A percentile compares a stretch with the other conserved stretches of the same genome.
Conservation (phyloP, 768 basidiomycete genomes). For the Tylopilus subfusipes region DNA sequence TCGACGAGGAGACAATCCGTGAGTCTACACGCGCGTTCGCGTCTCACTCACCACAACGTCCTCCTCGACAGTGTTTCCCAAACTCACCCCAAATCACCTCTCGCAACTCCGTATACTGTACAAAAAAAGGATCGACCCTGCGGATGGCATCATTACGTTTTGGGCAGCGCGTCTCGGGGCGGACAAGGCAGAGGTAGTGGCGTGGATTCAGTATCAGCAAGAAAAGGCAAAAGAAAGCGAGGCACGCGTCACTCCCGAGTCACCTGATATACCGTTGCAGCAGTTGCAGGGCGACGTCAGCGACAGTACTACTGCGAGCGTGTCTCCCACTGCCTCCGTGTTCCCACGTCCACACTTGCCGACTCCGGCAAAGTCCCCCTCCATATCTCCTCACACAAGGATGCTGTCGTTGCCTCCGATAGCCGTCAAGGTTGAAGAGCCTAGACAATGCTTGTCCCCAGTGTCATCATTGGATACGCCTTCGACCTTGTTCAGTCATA, state of each 20-base stretch:
- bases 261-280: slow-evolving; percentile 11
- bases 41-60: not conserved
- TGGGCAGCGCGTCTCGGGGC: slow-evolving; percentile 26
- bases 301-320: slow-evolving; percentile 1
- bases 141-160: slow-evolving; percentile 22
- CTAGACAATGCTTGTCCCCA: not conserved
- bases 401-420: slow-evolving; percentile 30
- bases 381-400: slow-evolving; percentile 8
- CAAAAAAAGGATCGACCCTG: slow-evolving; percentile 12
- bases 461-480: not conserved
- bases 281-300: not conserved
- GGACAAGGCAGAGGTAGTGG: slow-evolving; percentile 14
- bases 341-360: slow-evolving; percentile 26
- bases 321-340: slow-evolving; percentile 13
- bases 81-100: slow-evolving; percentile 22
- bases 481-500: not conserved
- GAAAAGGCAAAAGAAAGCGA: slow-evolving; percentile 18
- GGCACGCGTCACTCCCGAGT: not conserved
- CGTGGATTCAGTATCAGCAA: slow-evolving; percentile 30
- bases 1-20: slow-evolving; percentile 29
- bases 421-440: slow-evolving; percentile 27
- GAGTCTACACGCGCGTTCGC: slow-evolving; percentile 6
- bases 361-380: slow-evolving; percentile 27
- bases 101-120: slow-evolving; percentile 20
- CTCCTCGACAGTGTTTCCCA: slow-evolving; percentile 24